Evolutionary conservation across 2,329 filamentous ascomycete species (phyloP).

Genomic region (Penicillium corylophilum): DNA sequence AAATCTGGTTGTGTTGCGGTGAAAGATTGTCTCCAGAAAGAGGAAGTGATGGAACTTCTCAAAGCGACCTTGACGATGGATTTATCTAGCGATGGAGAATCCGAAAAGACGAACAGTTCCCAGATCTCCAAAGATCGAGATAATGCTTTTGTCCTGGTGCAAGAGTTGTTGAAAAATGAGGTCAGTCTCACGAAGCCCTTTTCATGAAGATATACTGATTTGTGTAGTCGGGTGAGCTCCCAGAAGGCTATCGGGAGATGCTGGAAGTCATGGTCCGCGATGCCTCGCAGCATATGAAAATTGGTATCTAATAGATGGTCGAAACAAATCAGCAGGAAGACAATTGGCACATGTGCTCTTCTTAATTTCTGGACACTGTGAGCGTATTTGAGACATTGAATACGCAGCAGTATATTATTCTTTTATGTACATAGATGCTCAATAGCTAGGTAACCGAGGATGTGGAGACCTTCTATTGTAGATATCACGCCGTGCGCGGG

Average conservation of each 20-base stretch:
- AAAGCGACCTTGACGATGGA: slow-evolving; percentile 30
- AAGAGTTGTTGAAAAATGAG: slow-evolving; percentile 40
- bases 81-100: slow-evolving; percentile 11
- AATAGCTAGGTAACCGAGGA: background rate
- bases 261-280: slow-evolving; percentile 32
- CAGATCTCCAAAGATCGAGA: slow-evolving; percentile 41
- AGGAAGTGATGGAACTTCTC: slow-evolving; percentile 35
- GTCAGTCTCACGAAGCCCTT: slow-evolving; percentile 27
- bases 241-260: slow-evolving; percentile 25
- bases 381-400: background rate
- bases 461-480: background rate
- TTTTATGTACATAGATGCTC: background rate
- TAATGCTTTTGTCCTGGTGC: slow-evolving; percentile 41
- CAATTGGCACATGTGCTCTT: background rate
- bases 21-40: slow-evolving; percentile 35
- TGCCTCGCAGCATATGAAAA: slow-evolving; percentile 22
- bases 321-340: background rate
- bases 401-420: no score
- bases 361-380: background rate
- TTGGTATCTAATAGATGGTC: background rate
- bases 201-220: slow-evolving; percentile 1
- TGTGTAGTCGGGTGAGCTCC: slow-evolving; percentile 30
- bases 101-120: slow-evolving; percentile 24
- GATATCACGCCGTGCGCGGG: slow-evolving; percentile 11
- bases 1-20: slow-evolving; percentile 34